Evolutionary conservation across 2,329 filamentous ascomycete genomes (phyloP).

Genomic region (Fusarium robinianum): DNA sequence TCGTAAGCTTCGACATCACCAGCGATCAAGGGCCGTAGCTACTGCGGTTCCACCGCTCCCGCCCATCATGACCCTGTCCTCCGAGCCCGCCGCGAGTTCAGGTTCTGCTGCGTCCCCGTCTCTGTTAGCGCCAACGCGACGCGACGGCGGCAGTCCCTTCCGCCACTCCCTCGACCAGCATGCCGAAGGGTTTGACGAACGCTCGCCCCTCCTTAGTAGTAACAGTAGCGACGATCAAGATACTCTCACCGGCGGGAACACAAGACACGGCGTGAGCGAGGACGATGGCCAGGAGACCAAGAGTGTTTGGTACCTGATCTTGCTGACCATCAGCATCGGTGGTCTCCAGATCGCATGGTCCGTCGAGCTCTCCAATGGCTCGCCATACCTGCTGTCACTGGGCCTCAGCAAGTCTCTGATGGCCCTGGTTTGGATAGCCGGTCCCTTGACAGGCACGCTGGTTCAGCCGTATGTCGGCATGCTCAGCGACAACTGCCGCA

Average conservation of each 20-base stretch:
- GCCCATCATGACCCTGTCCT: slow-evolving; percentile 20
- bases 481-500: slow-evolving; percentile 75
- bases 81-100: slow-evolving; percentile 11
- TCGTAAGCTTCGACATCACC: slow-evolving; percentile 7
- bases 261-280: slow-evolving; percentile 5
- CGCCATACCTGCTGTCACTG: slow-evolving; percentile 78
- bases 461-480: slow-evolving; percentile 85
- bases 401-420: slow-evolving; percentile 82
- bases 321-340: slow-evolving; percentile 84
- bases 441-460: slow-evolving; percentile 75
- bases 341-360: slow-evolving; percentile 95
- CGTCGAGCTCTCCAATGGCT: slow-evolving; percentile 91
- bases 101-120: slow-evolving; percentile 9
- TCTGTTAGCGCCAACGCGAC: slow-evolving; percentile 15
- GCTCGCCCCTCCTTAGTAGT: slow-evolving; percentile 39
- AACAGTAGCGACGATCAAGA: slow-evolving; percentile 14
- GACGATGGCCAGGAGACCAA: slow-evolving; percentile 65
- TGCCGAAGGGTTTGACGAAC: slow-evolving; percentile 34
- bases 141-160: slow-evolving; percentile 7
- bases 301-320: slow-evolving; percentile 81
- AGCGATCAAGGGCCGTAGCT: slow-evolving; percentile 6
- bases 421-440: slow-evolving; percentile 83
- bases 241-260: slow-evolving; percentile 3
- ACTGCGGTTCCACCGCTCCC: slow-evolving; percentile 8
- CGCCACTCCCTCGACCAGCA: slow-evolving; percentile 24